These are phyloP conservation scores for Eucalyptus curtisii DNA, from an alignment of 345 rosid species.

Conservation along the genomic window DNA sequence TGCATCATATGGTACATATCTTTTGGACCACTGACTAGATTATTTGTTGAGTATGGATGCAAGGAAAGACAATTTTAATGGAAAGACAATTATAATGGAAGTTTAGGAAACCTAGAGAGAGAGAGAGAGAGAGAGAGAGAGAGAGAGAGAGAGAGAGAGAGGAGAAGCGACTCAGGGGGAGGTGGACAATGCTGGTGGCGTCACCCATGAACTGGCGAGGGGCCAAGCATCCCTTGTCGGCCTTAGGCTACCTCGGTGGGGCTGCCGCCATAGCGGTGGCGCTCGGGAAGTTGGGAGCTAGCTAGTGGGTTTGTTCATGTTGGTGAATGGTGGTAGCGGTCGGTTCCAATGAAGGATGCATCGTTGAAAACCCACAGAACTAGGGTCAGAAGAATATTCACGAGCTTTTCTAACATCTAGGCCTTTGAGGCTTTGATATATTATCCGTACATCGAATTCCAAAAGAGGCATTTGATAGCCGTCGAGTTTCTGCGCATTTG, in stretches of 20 bases:
- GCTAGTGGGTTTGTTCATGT: too few relatives aligned
- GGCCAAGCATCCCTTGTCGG: neutral
- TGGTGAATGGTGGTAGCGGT: neutral
- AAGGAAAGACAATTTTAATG: too few relatives aligned
- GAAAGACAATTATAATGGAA: too few relatives aligned
- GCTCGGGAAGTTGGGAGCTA: too few relatives aligned
- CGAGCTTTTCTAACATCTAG: neutral
- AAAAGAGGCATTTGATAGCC: neutral
- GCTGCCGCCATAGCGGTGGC: neutral
- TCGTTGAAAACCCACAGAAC: neutral
- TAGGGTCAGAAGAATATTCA: neutral
- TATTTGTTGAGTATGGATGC: neutral
- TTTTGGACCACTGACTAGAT: neutral
- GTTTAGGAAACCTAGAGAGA: neutral
- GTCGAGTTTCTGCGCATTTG: fast-evolving
- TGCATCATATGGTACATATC: neutral
- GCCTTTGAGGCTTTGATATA: neutral
- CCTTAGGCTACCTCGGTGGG: neutral
- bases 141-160: neutral
- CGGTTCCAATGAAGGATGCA: neutral
- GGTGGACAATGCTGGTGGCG: neutral
- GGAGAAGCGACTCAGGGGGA: neutral
- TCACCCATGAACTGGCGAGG: neutral
- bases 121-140: too few relatives aligned
- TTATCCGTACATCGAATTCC: neutral